Conservation (phyloP, 1,139 yeast genomes). For the Pichia sp. region DNA sequence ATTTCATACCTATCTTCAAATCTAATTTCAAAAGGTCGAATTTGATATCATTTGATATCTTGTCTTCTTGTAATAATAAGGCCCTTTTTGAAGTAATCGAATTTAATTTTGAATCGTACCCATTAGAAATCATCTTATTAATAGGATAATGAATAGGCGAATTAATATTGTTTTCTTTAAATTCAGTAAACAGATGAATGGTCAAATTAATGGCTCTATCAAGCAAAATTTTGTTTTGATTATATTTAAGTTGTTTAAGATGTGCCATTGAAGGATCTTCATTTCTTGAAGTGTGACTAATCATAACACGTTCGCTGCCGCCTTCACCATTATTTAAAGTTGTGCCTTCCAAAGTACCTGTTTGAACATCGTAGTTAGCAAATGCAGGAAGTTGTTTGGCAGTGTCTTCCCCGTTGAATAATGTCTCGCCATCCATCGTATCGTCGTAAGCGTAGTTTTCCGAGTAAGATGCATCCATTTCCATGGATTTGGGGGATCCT, state of each 20-base stretch:
- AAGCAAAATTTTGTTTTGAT: conserved; percentile 56
- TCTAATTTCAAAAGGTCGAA: conserved; percentile 61
- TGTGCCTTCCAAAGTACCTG: conserved; percentile 24
- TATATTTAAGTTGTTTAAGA: conserved; percentile 64
- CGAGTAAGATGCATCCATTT: conserved; percentile 10
- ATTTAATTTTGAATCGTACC: conserved; percentile 36
- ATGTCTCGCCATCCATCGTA: conserved; percentile 11
- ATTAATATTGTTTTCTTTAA: conserved; percentile 48
- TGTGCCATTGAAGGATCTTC: conserved; percentile 30
- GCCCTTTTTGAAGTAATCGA: conserved; percentile 47
- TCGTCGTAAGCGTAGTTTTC: conserved; percentile 11
- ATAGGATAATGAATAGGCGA: conserved; percentile 68
- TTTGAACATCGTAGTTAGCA: conserved; percentile 18
- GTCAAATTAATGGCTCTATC: conserved; percentile 59
- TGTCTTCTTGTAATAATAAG: conserved; percentile 36
- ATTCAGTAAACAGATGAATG: conserved; percentile 45
- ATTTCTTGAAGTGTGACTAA: background rate
- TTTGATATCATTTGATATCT: conserved; percentile 19
- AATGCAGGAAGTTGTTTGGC: conserved; percentile 10
- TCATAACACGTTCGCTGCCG: background rate
- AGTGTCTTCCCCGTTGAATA: conserved; percentile 8
- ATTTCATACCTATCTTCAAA: conserved; percentile 51
- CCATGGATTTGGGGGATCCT: too few relatives aligned
- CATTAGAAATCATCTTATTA: conserved; percentile 28
- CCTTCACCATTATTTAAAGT: conserved; percentile 24